Evolutionary conservation across 345 rosid genomes (phyloP).

Genomic region (Brassica juncea): DNA sequence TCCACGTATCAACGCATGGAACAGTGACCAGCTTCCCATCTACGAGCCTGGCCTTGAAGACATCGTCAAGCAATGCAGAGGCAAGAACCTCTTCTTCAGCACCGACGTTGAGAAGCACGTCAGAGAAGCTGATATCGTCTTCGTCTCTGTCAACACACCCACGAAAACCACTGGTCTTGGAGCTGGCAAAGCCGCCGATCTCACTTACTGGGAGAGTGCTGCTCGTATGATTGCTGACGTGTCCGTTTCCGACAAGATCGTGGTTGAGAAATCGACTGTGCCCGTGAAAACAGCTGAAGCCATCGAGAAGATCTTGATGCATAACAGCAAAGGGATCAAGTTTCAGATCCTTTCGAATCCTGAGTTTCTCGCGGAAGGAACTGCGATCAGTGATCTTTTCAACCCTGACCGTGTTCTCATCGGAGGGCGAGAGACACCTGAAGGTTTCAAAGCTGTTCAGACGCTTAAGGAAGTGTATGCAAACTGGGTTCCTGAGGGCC

Average conservation of each 20-base stretch:
- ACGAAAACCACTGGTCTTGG: constrained; percentile 90
- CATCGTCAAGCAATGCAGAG: constrained; percentile 80
- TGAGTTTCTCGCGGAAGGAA: constrained; percentile 93
- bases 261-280: constrained; percentile 91
- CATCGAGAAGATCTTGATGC: constrained; percentile 83
- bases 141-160: constrained; percentile 91
- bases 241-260: constrained; percentile 79
- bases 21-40: constrained; percentile 87
- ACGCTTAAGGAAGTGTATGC: constrained; percentile 81
- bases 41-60: constrained; percentile 91
- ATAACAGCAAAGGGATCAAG: constrained; percentile 89
- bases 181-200: constrained; percentile 96
- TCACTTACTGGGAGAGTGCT: constrained; percentile 95
- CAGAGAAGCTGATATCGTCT: constrained; percentile 79
- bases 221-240: constrained; percentile 97
- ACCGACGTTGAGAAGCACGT: constrained; percentile 91
- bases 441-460: constrained; percentile 70
- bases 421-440: constrained; percentile 90
- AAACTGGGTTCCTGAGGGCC: constrained; percentile 78
- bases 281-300: constrained; percentile 96
- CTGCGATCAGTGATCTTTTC: constrained; percentile 74
- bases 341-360: constrained; percentile 93
- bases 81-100: constrained; percentile 84
- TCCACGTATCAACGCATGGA: constrained; percentile 80
- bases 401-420: constrained; percentile 85